These are phyloP conservation scores for Nissolia schottii DNA, from an alignment of 306 rosid genomes.

Conservation along the genomic window DNA sequence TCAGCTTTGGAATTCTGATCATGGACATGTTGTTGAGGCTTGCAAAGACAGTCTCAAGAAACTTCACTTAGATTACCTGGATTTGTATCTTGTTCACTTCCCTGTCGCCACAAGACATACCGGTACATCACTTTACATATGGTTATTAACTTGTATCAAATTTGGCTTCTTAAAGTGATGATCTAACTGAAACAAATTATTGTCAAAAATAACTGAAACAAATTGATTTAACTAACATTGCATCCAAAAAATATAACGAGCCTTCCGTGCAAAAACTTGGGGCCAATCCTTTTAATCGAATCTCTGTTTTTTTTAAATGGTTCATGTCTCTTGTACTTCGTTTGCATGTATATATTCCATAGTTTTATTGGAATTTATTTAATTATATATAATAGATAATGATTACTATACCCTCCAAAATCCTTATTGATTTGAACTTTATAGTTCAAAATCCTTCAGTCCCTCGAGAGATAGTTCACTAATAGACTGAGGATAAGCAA, in stretches of 20 bases:
- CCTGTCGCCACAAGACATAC: constrained; percentile 78
- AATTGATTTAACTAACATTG: too few species aligned
- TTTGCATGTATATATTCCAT: not conserved
- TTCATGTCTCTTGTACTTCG: not conserved
- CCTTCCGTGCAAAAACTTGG: not conserved
- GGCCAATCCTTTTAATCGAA: not conserved
- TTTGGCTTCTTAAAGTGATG: not conserved
- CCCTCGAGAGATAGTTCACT: too few species aligned
- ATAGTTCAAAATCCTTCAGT: too few species aligned
- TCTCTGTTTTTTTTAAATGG: not conserved
- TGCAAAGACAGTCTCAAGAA: constrained; percentile 87
- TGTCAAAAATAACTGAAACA: too few species aligned
- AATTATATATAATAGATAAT: too few species aligned
- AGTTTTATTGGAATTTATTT: too few species aligned
- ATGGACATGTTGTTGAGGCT: constrained; percentile 83
- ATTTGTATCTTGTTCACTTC: constrained; percentile 82
- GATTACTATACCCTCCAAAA: too few species aligned
- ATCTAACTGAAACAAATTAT: not conserved
- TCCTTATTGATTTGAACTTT: too few species aligned
- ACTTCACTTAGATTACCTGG: constrained; percentile 75
- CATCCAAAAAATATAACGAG: not conserved
- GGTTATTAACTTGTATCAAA: not conserved
- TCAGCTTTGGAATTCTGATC: constrained; percentile 99
- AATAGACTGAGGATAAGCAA: too few species aligned
- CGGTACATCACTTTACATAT: constrained; percentile 31